Conservation (phyloP, 768 basidiomycete genomes). For the Leccinum barrowsii region DNA sequence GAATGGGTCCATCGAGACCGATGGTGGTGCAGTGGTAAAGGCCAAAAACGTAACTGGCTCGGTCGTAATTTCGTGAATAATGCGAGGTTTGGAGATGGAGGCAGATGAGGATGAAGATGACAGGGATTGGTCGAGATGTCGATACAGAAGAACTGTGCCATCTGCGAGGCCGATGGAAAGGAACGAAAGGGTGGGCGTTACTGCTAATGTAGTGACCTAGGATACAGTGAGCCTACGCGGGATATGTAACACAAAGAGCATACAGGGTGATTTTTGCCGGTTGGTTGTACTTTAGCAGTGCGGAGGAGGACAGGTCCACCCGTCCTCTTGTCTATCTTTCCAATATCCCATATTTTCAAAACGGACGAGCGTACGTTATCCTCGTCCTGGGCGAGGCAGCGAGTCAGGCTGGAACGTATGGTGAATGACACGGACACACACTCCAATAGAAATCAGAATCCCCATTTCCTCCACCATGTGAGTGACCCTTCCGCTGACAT, state of each 20-base stretch:
- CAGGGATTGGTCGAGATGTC: constrained; percentile 88
- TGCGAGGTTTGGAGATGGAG: constrained; percentile 81
- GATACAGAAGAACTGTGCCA: constrained; percentile 87
- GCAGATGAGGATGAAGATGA: constrained; percentile 60
- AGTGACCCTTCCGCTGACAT: constrained; percentile 74
- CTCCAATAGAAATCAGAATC: constrained; percentile 85
- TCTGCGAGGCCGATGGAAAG: constrained; percentile 93
- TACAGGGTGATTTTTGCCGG: constrained; percentile 78
- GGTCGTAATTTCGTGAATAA: constrained; percentile 75
- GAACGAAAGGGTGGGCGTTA: constrained; percentile 74
- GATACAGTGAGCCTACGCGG: neutral
- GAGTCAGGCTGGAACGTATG: constrained; percentile 11
- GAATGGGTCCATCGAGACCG: constrained; percentile 23
- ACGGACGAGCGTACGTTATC: constrained; percentile 60
- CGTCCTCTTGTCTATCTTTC: constrained; percentile 62
- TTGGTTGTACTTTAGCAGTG: constrained; percentile 71
- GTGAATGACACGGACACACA: constrained; percentile 36
- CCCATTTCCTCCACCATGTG: constrained; percentile 83
- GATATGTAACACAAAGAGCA: constrained; percentile 6
- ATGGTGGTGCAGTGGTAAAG: constrained; percentile 49
- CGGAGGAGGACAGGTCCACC: constrained; percentile 63
- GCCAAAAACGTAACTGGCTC: constrained; percentile 94
- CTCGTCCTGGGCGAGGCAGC: constrained; percentile 58
- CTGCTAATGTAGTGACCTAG: constrained; percentile 74
- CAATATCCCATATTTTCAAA: constrained; percentile 88